phyloP scores from a whole-genome alignment of 495 filamentous ascomycete species.

The Xylaria longipes region DNA sequence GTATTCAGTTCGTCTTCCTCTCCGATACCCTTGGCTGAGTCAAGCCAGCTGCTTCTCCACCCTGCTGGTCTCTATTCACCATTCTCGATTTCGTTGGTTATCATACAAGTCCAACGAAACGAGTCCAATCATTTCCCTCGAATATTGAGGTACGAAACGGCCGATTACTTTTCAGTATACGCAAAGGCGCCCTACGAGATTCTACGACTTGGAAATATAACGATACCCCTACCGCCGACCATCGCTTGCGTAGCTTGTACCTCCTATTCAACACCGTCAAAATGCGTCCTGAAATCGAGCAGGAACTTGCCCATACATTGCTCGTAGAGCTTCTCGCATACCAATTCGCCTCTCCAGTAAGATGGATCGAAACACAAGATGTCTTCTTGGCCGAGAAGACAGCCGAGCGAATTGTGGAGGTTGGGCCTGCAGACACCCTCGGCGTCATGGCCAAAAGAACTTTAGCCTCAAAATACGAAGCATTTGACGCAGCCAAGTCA shows the following conservation, averaged over 20 bases:
- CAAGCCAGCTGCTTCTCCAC: background rate
- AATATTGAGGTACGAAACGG: background rate
- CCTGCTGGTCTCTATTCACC: background rate
- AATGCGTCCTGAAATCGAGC: slow-evolving; percentile 98
- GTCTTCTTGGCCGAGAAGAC: slow-evolving; percentile 95
- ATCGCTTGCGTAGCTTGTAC: background rate
- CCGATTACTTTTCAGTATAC: background rate
- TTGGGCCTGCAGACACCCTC: slow-evolving; percentile 97
- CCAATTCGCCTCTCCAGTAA: slow-evolving; percentile 97
- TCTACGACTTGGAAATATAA: background rate
- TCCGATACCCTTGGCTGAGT: background rate
- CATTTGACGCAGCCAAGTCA: slow-evolving; percentile 94
- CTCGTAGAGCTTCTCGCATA: slow-evolving; percentile 98
- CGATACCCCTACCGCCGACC: background rate
- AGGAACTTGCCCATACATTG: slow-evolving; percentile 96
- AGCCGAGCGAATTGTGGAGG: slow-evolving; percentile 96
- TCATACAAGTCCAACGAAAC: background rate
- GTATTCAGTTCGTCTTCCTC: background rate
- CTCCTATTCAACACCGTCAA: slow-evolving; percentile 40
- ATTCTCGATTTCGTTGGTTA: background rate
- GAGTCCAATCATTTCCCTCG: background rate
- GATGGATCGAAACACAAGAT: slow-evolving; percentile 99
- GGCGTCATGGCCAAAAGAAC: slow-evolving; percentile 98
- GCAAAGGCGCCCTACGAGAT: background rate
- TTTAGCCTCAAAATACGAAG: slow-evolving; percentile 96